phyloP scores from a whole-genome alignment of 225 moss, liverwort and hornwort species.

The Polytrichum commune region DNA sequence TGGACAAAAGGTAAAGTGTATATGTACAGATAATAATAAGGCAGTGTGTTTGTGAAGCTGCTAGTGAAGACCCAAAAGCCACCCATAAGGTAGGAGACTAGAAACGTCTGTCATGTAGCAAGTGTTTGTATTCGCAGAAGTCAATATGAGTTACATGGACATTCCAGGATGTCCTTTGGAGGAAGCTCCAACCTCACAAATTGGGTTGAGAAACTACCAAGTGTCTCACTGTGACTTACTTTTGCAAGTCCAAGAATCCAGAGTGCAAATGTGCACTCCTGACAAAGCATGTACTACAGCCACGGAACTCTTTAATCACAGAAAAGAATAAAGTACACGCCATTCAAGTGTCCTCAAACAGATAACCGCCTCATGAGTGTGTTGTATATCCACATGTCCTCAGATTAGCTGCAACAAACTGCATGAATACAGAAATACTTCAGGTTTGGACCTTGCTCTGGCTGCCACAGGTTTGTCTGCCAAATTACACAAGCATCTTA shows the following conservation, averaged over 20 bases:
- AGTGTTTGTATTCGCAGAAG: constrained; percentile 1
- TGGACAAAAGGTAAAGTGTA: too few relatives aligned
- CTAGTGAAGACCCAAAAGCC: too few relatives aligned
- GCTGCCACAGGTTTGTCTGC: constrained; percentile 1
- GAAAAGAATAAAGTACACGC: constrained; percentile 46
- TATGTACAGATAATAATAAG: too few relatives aligned
- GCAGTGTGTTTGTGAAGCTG: too few relatives aligned
- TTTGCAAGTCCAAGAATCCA: constrained; percentile 51
- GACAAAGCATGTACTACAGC: constrained; percentile 33
- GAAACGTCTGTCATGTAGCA: too few relatives aligned
- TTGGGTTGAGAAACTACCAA: constrained; percentile 4
- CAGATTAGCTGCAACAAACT: constrained; percentile 1
- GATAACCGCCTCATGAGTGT: constrained; percentile 26
- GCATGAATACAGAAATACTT: not conserved
- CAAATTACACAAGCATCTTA: not conserved
- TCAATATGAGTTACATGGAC: constrained; percentile 44
- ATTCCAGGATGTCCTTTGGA: constrained; percentile 33
- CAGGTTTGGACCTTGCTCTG: constrained; percentile 5
- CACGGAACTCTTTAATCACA: constrained; percentile 47
- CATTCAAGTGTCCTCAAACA: constrained; percentile 27
- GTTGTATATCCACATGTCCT: constrained; percentile 26
- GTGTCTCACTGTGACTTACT: constrained; percentile 35
- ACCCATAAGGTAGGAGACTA: too few relatives aligned
- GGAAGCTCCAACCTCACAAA: constrained; percentile 23
- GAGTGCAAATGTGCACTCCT: constrained; percentile 62